Conservation (phyloP, 768 basidiomycete species). For the Flagelloscypha sp. region DNA sequence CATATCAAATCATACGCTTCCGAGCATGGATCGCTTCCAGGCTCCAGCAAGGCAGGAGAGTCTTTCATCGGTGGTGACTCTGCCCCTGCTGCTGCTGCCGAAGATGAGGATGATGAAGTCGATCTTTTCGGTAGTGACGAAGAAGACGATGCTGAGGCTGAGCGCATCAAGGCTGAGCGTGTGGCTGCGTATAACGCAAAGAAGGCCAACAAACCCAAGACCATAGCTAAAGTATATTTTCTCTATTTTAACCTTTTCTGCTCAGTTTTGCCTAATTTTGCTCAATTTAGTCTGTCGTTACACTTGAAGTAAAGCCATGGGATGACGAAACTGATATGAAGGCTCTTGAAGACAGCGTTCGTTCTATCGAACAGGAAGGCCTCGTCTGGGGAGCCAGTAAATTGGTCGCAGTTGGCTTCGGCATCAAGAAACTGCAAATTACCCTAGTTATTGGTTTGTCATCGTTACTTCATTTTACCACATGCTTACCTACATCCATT, state of each 20-base stretch:
- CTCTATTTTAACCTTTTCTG: constrained; percentile 7
- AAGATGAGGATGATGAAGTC: constrained; percentile 62
- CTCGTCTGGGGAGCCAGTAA: constrained; percentile 95
- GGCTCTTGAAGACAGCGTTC: constrained; percentile 73
- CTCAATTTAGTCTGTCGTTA: constrained; percentile 87
- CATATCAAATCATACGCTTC: constrained; percentile 84
- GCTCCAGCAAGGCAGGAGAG: constrained; percentile 77
- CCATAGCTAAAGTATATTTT: constrained; percentile 67
- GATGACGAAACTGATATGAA: constrained; percentile 98
- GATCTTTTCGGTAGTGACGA: constrained; percentile 88
- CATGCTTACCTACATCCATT: constrained; percentile 2
- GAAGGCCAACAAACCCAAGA: constrained; percentile 88
- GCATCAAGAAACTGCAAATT: constrained; percentile 87
- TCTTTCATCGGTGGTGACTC: constrained; percentile 51
- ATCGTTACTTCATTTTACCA: background rate
- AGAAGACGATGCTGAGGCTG: constrained; percentile 78
- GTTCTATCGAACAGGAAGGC: constrained; percentile 81
- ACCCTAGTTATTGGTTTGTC: constrained; percentile 49
- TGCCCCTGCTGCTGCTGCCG: constrained; percentile 37
- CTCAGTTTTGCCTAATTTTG: constrained; percentile 1
- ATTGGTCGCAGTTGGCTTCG: constrained; percentile 87
- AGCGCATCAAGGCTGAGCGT: constrained; percentile 84
- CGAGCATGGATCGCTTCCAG: constrained; percentile 73
- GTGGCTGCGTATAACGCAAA: constrained; percentile 88
- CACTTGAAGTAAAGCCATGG: constrained; percentile 98